Evolutionary conservation across 257 asterid genomes (phyloP).

Genomic region (Fraxinus americana): DNA sequence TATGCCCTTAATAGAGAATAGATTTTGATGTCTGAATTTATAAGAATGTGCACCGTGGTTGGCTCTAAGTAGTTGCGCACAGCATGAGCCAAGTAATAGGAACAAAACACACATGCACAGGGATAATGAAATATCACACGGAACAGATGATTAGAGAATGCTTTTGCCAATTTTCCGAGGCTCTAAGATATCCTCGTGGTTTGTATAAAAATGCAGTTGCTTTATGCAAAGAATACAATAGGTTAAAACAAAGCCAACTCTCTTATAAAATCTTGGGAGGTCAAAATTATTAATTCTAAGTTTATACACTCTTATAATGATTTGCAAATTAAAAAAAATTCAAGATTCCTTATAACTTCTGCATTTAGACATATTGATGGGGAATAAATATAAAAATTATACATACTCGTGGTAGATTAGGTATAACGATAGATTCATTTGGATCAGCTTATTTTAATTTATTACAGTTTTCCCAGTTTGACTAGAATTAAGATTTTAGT

Average conservation of each 20-base stretch:
- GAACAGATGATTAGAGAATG: background rate
- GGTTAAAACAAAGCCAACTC: background rate
- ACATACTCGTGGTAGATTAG: too few relatives aligned
- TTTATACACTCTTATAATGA: background rate
- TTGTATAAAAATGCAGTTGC: background rate
- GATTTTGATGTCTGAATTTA: background rate
- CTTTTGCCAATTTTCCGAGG: background rate
- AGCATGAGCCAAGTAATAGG: background rate
- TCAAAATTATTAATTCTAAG: background rate
- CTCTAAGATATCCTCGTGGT: background rate
- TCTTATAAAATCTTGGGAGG: background rate
- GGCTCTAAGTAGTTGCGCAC: background rate
- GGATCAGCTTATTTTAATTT: too few relatives aligned
- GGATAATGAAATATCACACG: background rate
- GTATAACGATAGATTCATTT: too few relatives aligned
- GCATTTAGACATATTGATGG: too few relatives aligned
- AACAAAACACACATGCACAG: background rate
- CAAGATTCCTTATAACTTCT: too few relatives aligned
- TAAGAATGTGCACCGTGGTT: background rate
- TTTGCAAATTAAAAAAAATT: too few relatives aligned
- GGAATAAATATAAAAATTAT: too few relatives aligned
- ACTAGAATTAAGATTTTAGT: too few relatives aligned
- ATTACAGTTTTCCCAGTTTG: too few relatives aligned
- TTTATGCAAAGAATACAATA: background rate
- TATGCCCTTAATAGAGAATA: background rate